Evolutionary conservation across 768 basidiomycete genomes (phyloP).

Genomic region (Lactarius akahatsu): DNA sequence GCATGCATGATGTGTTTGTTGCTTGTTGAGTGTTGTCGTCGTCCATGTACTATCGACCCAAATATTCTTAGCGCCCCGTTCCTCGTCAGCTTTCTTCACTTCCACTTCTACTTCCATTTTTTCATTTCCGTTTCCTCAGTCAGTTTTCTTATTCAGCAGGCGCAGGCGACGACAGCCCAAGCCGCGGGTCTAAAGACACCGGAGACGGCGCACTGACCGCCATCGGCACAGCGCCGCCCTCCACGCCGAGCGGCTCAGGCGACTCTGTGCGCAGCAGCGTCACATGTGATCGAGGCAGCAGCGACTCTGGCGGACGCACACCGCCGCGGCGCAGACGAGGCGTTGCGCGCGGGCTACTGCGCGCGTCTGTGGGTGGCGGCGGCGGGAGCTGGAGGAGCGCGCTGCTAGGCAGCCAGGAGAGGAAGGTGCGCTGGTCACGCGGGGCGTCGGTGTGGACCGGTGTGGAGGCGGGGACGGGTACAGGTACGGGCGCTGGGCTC

Average conservation of each 20-base stretch:
- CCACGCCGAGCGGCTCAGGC: background rate
- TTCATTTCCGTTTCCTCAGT: background rate
- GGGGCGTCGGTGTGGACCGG: background rate
- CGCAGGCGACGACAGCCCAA: background rate
- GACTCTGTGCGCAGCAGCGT: constrained; percentile 12
- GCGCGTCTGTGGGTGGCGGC: constrained; percentile 14
- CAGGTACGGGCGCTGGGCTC: constrained; percentile 8
- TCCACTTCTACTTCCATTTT: background rate
- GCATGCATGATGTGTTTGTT: constrained; percentile 1
- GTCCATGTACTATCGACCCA: background rate
- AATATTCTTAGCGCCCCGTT: background rate
- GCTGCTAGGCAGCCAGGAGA: constrained; percentile 23
- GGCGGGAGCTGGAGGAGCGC: constrained; percentile 15
- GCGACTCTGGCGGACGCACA: constrained; percentile 60
- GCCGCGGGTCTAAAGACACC: background rate
- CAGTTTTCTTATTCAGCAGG: background rate
- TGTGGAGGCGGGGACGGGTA: background rate
- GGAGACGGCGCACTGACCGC: background rate
- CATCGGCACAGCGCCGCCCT: background rate
- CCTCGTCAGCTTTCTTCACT: background rate
- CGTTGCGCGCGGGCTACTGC: constrained; percentile 29
- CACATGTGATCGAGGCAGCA: constrained; percentile 43
- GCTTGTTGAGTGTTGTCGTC: constrained; percentile 3
- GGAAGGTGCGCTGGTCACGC: constrained; percentile 18
- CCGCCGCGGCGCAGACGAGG: constrained; percentile 70